Conservation (phyloP, 495 filamentous ascomycete species). For the Neohortaea acidophila region DNA sequence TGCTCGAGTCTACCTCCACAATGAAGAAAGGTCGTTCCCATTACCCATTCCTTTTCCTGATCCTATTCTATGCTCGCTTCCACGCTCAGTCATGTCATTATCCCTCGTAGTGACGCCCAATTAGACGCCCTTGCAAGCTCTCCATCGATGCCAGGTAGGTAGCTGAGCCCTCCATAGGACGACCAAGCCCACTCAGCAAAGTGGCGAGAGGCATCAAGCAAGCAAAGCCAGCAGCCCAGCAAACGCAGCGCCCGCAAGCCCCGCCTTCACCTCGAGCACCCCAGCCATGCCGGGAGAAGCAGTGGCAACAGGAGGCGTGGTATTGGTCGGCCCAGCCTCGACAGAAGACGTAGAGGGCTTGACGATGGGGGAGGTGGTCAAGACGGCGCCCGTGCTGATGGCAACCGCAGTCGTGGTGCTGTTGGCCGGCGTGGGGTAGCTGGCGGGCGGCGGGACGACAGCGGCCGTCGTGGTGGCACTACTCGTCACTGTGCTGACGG, state of each 20-base stretch:
- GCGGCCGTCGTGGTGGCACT: neutral
- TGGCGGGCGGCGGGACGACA: neutral
- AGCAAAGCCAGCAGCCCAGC: constrained; percentile 9
- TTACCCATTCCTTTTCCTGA: no score
- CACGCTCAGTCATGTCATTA: no score
- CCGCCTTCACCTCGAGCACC: constrained; percentile 1
- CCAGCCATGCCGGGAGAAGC: constrained; percentile 3
- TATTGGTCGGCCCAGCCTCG: neutral
- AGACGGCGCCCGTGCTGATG: neutral
- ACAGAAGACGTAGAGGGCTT: constrained; percentile 2
- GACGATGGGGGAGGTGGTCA: constrained; percentile 1
- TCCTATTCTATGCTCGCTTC: no score
- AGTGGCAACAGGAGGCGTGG: neutral
- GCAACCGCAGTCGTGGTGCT: constrained; percentile 4
- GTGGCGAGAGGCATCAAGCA: no score
- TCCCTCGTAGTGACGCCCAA: no score
- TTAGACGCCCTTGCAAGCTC: neutral
- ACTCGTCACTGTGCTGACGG: neutral
- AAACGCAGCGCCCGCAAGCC: constrained; percentile 5
- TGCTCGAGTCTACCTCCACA: no score
- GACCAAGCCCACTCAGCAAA: neutral
- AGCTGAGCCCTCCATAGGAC: neutral
- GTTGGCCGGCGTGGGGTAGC: neutral
- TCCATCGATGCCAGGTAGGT: neutral
- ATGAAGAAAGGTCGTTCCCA: no score